Evolutionary conservation across 2,329 filamentous ascomycete genomes (phyloP).

Genomic region (Fusarium praegraminearum): DNA sequence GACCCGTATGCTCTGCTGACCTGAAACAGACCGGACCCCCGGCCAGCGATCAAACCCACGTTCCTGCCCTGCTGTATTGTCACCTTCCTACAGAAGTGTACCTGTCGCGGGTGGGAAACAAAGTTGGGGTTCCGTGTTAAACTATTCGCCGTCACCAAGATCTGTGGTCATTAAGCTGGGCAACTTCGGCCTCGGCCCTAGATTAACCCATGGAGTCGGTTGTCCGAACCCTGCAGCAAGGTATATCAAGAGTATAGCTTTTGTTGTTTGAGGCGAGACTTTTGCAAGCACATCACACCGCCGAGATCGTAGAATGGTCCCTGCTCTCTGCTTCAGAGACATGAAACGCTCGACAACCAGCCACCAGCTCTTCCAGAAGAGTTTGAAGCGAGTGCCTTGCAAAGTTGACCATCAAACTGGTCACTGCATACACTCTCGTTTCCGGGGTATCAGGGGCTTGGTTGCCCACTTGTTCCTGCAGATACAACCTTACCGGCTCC

Average conservation of each 20-base stretch:
- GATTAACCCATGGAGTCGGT: not conserved
- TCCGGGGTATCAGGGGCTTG: slow-evolving; percentile 41
- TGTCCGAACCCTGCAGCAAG: slow-evolving; percentile 3
- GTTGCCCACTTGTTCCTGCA: slow-evolving; percentile 37
- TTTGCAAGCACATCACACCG: slow-evolving; percentile 30
- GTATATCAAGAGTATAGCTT: slow-evolving; percentile 3
- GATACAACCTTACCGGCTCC: slow-evolving; percentile 23
- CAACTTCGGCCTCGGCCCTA: not conserved
- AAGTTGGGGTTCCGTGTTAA: slow-evolving; percentile 16
- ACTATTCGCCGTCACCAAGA: slow-evolving; percentile 23
- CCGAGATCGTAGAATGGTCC: slow-evolving; percentile 39
- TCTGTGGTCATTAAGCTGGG: slow-evolving; percentile 8
- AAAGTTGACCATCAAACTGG: slow-evolving; percentile 18
- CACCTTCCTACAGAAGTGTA: slow-evolving; percentile 20
- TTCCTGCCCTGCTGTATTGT: slow-evolving; percentile 11
- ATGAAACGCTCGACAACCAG: slow-evolving; percentile 43
- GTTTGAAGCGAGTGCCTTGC: slow-evolving; percentile 36
- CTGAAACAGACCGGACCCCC: slow-evolving; percentile 36
- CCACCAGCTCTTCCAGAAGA: slow-evolving; percentile 46
- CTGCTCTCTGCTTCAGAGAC: slow-evolving; percentile 38
- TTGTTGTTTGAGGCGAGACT: slow-evolving; percentile 1
- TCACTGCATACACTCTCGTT: slow-evolving; percentile 30
- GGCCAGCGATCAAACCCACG: slow-evolving; percentile 33
- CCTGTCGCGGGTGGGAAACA: slow-evolving; percentile 18
- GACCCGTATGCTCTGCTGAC: slow-evolving; percentile 32